A percentile compares a stretch with the other conserved stretches of the same genome.
Conservation (phyloP, 805 yeast species). For the Yarrowia divulgata region DNA sequence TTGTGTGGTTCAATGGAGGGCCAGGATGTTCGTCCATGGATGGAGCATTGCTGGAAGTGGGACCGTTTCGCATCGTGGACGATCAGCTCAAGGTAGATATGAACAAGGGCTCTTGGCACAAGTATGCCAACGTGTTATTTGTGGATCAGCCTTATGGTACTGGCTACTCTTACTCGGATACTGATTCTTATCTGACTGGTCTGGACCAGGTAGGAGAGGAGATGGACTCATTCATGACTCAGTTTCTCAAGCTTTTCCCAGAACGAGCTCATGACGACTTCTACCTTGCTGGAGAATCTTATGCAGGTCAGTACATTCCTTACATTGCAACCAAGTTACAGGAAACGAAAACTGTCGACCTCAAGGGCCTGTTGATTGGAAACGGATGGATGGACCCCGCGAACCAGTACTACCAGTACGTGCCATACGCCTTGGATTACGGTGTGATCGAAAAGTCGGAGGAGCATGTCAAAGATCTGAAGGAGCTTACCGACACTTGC, state of each 20-base stretch:
- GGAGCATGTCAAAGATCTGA: conserved; percentile 43
- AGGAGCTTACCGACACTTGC: conserved; percentile 46
- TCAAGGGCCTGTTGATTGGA: conserved; percentile 79
- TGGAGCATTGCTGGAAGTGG: conserved; percentile 91
- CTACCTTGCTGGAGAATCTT: conserved; percentile 91
- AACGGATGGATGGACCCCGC: conserved; percentile 96
- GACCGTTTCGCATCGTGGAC: conserved; percentile 75
- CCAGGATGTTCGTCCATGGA: conserved; percentile 99
- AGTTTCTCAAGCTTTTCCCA: conserved; percentile 76
- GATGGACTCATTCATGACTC: conserved; percentile 68
- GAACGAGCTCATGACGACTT: conserved; percentile 69
- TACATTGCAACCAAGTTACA: conserved; percentile 72
- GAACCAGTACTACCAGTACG: conserved; percentile 78
- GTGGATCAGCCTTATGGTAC: conserved; percentile 96
- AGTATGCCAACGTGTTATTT: conserved; percentile 76
- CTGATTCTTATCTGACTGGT: conserved; percentile 52
- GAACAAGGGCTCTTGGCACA: conserved; percentile 85
- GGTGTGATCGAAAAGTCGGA: conserved; percentile 58
- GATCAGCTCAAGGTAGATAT: conserved; percentile 54
- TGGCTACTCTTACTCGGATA: conserved; percentile 76
- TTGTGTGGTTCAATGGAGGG: conserved; percentile 96
- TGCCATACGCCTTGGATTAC: conserved; percentile 70
- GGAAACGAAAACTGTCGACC: conserved; percentile 50
- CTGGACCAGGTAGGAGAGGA: conserved; percentile 62
- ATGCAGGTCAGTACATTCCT: conserved; percentile 97